phyloP scores from a whole-genome alignment of 1,284 basidiomycete species.

The Heterobasidion occidentale region DNA sequence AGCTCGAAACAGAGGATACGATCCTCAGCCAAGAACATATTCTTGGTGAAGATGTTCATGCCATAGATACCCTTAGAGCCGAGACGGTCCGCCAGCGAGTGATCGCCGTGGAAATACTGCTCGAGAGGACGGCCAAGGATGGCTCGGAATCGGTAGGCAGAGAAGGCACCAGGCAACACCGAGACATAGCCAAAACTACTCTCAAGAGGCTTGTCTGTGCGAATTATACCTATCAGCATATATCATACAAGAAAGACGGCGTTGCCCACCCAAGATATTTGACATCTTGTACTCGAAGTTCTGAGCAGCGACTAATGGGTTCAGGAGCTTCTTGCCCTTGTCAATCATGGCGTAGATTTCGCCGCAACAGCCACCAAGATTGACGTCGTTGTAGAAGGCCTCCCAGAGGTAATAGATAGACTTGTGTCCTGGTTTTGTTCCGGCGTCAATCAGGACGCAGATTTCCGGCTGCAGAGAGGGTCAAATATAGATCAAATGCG shows the following conservation, averaged over 20 bases:
- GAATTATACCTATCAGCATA: not conserved
- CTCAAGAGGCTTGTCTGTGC: slow-evolving; percentile 83
- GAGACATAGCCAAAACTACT: slow-evolving; percentile 95
- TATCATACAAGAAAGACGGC: not conserved
- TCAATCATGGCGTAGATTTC: slow-evolving; percentile 95
- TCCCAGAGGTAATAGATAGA: slow-evolving; percentile 98
- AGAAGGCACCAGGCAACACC: slow-evolving; percentile 94
- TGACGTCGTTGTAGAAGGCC: slow-evolving; percentile 72
- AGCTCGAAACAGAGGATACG: slow-evolving; percentile 96
- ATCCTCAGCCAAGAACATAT: slow-evolving; percentile 95
- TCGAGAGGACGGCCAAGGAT: slow-evolving; percentile 90
- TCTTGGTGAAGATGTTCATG: slow-evolving; percentile 97
- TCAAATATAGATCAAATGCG: not conserved
- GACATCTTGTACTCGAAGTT: slow-evolving; percentile 99
- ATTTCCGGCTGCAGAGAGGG: slow-evolving; percentile 63
- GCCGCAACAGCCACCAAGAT: slow-evolving; percentile 80
- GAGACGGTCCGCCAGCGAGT: slow-evolving; percentile 86
- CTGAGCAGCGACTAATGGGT: slow-evolving; percentile 91
- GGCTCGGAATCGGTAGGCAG: slow-evolving; percentile 87
- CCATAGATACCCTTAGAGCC: slow-evolving; percentile 93
- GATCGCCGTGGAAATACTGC: slow-evolving; percentile 98
- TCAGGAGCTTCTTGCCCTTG: slow-evolving; percentile 86
- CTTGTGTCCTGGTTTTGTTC: slow-evolving; percentile 94
- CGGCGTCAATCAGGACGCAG: slow-evolving; percentile 88
- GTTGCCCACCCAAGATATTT: slow-evolving; percentile 74